phyloP scores from a whole-genome alignment of 192 early-diverging fungal genomes.

The Chytriomyces sp. region DNA sequence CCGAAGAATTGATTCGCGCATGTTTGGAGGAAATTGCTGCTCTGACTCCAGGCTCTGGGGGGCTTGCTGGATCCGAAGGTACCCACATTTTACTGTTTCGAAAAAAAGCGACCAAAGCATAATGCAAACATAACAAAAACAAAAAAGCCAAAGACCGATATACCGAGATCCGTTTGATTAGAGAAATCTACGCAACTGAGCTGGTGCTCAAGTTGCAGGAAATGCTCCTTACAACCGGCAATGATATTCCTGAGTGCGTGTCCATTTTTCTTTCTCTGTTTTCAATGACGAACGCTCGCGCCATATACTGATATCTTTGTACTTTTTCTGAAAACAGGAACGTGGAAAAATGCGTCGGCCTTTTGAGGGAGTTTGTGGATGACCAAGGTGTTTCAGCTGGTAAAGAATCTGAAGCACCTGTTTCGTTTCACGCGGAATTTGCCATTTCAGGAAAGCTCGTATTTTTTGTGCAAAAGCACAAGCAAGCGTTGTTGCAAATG shows the following conservation, averaged over 20 bases:
- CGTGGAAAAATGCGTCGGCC: neutral
- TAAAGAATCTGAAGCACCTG: neutral
- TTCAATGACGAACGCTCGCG: no score
- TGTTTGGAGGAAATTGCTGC: conserved; percentile 5
- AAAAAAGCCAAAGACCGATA: conserved; percentile 5
- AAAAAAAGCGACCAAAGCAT: neutral
- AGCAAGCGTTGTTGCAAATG: neutral
- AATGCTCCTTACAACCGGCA: conserved; percentile 68
- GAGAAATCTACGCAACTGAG: conserved; percentile 63
- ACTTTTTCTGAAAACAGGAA: conserved; percentile 14
- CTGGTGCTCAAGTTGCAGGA: conserved; percentile 71
- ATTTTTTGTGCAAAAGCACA: conserved; percentile 28
- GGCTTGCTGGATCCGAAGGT: conserved; percentile 23
- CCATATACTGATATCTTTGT: neutral
- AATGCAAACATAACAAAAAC: neutral
- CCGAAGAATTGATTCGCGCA: neutral
- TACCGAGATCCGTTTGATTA: conserved; percentile 31
- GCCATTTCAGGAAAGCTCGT: conserved; percentile 24
- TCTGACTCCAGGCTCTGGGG: neutral
- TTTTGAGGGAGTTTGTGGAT: conserved; percentile 15
- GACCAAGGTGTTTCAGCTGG: neutral
- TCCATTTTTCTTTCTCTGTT: neutral
- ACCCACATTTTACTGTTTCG: neutral
- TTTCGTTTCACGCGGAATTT: conserved; percentile 22
- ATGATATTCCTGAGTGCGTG: conserved; percentile 56